Conservation (phyloP, 495 filamentous ascomycete species). For the Talaromyces nanjingensis region DNA sequence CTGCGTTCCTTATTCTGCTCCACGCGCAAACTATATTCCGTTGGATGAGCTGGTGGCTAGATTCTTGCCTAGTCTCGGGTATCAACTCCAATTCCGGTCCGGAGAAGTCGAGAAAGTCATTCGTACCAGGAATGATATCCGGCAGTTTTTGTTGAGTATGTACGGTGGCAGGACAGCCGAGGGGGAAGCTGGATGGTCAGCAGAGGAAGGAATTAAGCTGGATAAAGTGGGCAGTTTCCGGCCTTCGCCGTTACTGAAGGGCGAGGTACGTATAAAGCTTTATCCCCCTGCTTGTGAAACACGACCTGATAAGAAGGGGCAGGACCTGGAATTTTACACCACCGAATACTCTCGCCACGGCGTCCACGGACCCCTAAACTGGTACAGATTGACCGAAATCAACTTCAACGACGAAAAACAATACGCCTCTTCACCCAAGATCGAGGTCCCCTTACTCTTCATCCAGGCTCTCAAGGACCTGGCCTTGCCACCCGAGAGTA, state of each 20-base stretch:
- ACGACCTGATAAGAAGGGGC: neutral
- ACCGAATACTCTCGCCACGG: conserved; percentile 63
- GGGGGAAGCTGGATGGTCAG: conserved; percentile 47
- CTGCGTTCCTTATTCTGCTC: conserved; percentile 65
- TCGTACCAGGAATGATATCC: conserved; percentile 48
- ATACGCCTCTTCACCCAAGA: conserved; percentile 33
- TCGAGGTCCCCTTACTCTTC: conserved; percentile 66
- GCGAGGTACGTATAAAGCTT: conserved; percentile 38
- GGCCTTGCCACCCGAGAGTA: conserved; percentile 52
- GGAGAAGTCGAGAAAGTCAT: conserved; percentile 57
- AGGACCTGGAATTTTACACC: conserved; percentile 73
- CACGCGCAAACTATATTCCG: conserved; percentile 33
- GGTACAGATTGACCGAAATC: conserved; percentile 67
- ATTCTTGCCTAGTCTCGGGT: conserved; percentile 65
- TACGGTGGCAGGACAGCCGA: conserved; percentile 56
- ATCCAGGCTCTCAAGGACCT: conserved; percentile 63
- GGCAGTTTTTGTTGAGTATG: conserved; percentile 59
- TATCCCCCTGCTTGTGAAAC: neutral
- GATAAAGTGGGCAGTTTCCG: conserved; percentile 43
- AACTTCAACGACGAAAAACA: conserved; percentile 72
- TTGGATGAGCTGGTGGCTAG: conserved; percentile 48
- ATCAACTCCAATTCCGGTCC: conserved; percentile 72
- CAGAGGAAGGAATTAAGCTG: conserved; percentile 48
- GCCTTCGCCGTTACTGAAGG: conserved; percentile 48
- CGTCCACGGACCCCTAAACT: conserved; percentile 68